These are phyloP conservation scores for Lipomyces lipofer DNA, from an alignment of 805 yeast genomes.

Conservation along the genomic window DNA sequence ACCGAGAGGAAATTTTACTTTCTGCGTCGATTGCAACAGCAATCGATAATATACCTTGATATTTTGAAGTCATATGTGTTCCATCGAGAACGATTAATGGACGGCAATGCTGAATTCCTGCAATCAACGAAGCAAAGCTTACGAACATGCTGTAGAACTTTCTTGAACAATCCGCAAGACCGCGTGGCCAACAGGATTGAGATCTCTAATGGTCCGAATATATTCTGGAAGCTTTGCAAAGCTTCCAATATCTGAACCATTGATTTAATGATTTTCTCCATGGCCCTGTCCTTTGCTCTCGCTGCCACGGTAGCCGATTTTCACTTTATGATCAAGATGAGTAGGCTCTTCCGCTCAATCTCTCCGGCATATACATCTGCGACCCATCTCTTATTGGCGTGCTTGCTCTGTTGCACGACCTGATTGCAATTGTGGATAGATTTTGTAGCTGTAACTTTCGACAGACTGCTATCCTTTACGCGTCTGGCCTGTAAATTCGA, in stretches of 20 bases:
- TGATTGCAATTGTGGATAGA: neutral
- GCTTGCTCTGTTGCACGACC: neutral
- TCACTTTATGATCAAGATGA: neutral
- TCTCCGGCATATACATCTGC: neutral
- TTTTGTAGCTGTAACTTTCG: neutral
- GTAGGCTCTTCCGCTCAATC: neutral
- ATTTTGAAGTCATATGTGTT: neutral
- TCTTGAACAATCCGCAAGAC: neutral
- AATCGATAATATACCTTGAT: no score
- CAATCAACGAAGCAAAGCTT: neutral
- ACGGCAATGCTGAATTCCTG: neutral
- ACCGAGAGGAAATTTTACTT: no score
- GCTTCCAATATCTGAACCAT: neutral
- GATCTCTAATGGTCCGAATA: neutral
- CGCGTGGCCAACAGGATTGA: neutral
- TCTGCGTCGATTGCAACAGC: no score
- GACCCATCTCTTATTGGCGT: neutral
- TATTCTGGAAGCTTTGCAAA: neutral
- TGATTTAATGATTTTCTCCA: neutral
- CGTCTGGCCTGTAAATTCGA: neutral
- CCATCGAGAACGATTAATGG: neutral
- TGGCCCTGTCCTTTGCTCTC: neutral
- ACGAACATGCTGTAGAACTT: neutral
- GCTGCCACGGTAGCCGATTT: constrained; percentile 1
- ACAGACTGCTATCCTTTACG: neutral